Evolutionary conservation across 2,329 filamentous ascomycete species (phyloP).

Genomic region (Calonectria hongkongensis): DNA sequence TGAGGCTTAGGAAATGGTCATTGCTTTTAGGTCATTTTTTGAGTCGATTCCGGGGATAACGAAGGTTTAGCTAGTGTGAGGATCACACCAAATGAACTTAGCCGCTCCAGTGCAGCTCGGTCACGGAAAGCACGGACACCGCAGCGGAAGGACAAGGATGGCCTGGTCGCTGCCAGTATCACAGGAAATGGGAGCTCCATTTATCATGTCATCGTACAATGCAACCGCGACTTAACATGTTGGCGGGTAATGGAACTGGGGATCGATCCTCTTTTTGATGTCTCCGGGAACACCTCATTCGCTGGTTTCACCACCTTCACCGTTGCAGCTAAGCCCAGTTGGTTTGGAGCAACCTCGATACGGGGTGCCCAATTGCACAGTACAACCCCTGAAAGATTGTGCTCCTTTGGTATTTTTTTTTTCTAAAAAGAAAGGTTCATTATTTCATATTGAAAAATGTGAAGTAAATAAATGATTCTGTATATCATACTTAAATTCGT

Average conservation of each 20-base stretch:
- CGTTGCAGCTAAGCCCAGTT: background rate
- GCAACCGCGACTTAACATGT: background rate
- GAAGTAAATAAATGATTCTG: too few species aligned
- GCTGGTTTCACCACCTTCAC: slow-evolving; percentile 4
- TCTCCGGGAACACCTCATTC: background rate
- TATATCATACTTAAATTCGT: too few species aligned
- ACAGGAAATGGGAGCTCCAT: slow-evolving; percentile 21
- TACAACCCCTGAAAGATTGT: too few species aligned
- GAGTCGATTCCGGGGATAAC: slow-evolving; percentile 13
- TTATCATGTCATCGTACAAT: background rate
- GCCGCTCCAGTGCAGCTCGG: background rate
- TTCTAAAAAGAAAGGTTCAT: too few species aligned
- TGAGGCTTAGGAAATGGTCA: background rate
- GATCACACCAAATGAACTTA: slow-evolving; percentile 3
- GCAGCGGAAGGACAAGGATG: background rate
- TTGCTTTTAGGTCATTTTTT: background rate
- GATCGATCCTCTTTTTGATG: background rate
- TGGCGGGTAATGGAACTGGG: background rate
- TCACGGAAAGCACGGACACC: slow-evolving; percentile 8
- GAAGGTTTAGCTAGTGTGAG: slow-evolving; percentile 14
- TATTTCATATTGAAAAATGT: too few species aligned
- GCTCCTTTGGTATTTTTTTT: too few species aligned
- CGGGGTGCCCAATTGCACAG: background rate
- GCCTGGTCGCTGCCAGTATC: background rate
- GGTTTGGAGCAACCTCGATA: background rate